These are phyloP conservation scores for Paramecium bursaria DNA, from an alignment of 73 alveolate genomes.

Conservation along the genomic window DNA sequence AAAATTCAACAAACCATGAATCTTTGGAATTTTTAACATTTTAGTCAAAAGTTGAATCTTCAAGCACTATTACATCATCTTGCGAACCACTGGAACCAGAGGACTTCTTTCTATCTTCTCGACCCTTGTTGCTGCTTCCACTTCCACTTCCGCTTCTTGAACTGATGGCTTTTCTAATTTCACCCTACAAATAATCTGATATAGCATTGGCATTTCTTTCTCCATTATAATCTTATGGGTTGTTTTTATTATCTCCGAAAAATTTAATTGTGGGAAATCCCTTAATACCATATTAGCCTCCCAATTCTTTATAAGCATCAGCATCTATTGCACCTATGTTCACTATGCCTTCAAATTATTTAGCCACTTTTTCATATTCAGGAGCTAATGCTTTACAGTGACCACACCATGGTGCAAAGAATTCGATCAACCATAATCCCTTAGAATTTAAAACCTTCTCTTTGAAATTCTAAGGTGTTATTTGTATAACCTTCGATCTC, in stretches of 20 bases:
- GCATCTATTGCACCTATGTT: conserved; percentile 96
- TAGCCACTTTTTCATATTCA: conserved; percentile 96
- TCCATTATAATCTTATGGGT: conserved; percentile 84
- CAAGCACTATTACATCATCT: conserved; percentile 88
- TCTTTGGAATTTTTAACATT: conserved; percentile 85
- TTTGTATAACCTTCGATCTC: conserved; percentile 81
- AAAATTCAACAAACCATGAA: conserved; percentile 92
- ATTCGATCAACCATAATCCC: conserved; percentile 91
- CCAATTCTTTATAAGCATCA: conserved; percentile 78
- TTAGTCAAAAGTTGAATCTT: conserved; percentile 85
- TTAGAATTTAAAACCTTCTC: conserved; percentile 84
- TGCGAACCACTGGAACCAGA: conserved; percentile 60
- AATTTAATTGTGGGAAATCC: conserved; percentile 97
- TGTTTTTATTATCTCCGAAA: conserved; percentile 85
- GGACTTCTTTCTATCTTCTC: conserved; percentile 10
- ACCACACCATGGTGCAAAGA: conserved; percentile 98
- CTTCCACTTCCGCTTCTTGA: conserved; percentile 71
- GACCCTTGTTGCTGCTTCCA: conserved; percentile 49
- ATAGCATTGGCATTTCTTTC: conserved; percentile 92
- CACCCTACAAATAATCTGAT: conserved; percentile 77
- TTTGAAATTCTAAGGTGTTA: conserved; percentile 80
- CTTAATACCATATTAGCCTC: conserved; percentile 86
- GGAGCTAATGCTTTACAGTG: conserved; percentile 96
- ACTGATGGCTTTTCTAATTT: conserved; percentile 82
- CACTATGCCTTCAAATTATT: conserved; percentile 90